Evolutionary conservation across 345 rosid species (phyloP), one percentile per base, ranked within the genome.

Genomic region (Excoecaria cochinchinensis): DNA sequence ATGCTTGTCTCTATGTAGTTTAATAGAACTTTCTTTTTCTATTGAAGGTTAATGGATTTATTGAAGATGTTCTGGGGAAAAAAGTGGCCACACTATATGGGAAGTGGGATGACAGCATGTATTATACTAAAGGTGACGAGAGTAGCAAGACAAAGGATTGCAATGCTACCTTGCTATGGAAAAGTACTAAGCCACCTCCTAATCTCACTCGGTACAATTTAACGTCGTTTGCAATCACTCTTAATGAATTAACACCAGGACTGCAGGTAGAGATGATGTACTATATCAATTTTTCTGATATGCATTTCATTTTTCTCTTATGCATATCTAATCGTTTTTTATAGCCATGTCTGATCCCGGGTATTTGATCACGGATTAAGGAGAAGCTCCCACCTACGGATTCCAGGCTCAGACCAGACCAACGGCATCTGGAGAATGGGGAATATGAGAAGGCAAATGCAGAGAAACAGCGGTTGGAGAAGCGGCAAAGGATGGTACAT

Each of bases 381-480:
- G 98, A 93, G 90, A 93, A 86, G 81, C 96, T 95, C 58, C 99
- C 98, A 14, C 98, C 97, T 6, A 95, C 99, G 62, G 98, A 95
- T 85, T 95, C 97, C 52, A 87, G 98, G 83, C 94, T 93, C 21
- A 83, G 99, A 79, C 99, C 99, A 71, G 98, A 95, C 85, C 99
- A 95, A 79, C 85, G 97, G 47, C 95, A 91, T 84, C 82, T 93
- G 73, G 99, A 95, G 89, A 95, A 95, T 51, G 99, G 99, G 51
- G 99, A 95, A 81, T 95, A 95, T 81, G 98, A 91, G 75, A 90
- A 86, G 87, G 98, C 98, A 64, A 93, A 95, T 76, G 86, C 78
- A 6, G 99, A 93, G 90, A 95, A 95, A 76, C 98, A 90, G 56
- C 87, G 99, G 61, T 72, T 95, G 80, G 98, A 95, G 87, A 84